phyloP scores from a whole-genome alignment of 331 rosid species.

The Quercus lobata region DNA sequence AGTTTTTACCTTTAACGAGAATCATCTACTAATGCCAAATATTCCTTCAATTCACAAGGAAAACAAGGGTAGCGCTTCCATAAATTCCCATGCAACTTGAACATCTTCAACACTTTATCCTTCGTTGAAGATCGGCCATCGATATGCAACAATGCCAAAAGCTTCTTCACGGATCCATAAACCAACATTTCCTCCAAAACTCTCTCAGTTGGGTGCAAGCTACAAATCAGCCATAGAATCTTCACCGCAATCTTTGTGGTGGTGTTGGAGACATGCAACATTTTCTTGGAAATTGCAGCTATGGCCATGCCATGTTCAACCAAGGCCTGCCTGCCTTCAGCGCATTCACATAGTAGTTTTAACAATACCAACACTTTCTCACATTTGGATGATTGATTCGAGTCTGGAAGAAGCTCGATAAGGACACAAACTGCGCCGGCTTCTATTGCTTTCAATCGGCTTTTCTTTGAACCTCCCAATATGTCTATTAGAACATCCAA shows the following conservation, averaged over 20 bases:
- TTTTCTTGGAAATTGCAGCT: conserved; percentile 29
- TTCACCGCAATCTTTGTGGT: conserved; percentile 46
- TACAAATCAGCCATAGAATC: conserved; percentile 33
- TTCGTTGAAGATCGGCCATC: conserved; percentile 37
- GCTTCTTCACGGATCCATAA: conserved; percentile 50
- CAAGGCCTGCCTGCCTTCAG: conserved; percentile 49
- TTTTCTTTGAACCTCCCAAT: conserved; percentile 30
- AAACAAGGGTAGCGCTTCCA: conserved; percentile 50
- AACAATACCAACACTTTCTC: conserved; percentile 33
- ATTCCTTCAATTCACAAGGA: conserved; percentile 33
- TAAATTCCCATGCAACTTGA: conserved; percentile 42
- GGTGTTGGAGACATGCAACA: conserved; percentile 28
- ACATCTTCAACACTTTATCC: conserved; percentile 36
- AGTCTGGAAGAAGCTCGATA: conserved; percentile 44
- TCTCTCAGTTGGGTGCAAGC: conserved; percentile 30
- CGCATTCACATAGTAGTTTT: conserved; percentile 39
- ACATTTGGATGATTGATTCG: conserved; percentile 30
- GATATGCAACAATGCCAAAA: conserved; percentile 39
- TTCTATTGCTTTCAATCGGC: conserved; percentile 38
- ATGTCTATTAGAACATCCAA: conserved; percentile 40
- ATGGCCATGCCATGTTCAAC: conserved; percentile 53
- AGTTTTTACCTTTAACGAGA: background rate
- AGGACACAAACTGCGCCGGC: conserved; percentile 49
- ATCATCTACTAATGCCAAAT: conserved; percentile 17
- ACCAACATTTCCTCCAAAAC: conserved; percentile 52